Base-by-base conservation (phyloP, 73 alveolate species). In the Symbiodinium natans region DNA sequence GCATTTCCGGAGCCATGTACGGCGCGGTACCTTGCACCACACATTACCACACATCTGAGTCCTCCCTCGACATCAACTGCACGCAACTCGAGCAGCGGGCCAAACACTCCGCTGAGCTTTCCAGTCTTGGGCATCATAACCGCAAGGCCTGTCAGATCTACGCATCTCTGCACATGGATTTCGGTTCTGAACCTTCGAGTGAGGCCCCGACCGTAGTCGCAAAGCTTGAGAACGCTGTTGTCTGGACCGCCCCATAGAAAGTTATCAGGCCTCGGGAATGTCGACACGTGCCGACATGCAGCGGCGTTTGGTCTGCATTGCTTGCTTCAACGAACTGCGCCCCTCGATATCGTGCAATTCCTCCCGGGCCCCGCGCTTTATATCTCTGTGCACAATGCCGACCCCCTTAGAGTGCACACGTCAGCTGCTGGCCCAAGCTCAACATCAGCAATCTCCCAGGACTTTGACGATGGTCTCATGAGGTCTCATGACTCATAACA, bases 1-100 rank as follows among this genome's bases (percentile, higher is more conserved):
- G 77, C 99, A 99, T 99, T 95, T 99, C 99, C 38, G 99, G 99
- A 21, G 99, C 98, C 99, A 99, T 99, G 97, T 95, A 99, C 21
- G 99, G 99, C 1, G 99, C 99, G 27, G 99, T 99, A 10, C 99
- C 99, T 90, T 15, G 42, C 59, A 46, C 13, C 13, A 9, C 59
- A 46, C 6, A 6, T 13, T 9, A 46, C 59, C 59, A 46, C 59
- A 46, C 6, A 46, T 9, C 21, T 9, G 21, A 9, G 59, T 46
- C 59, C 59, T 46, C 59, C 59, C 59, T 46, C 59, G 13, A 46
- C 6, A 46, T 46, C 59, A 46, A 13, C 59, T 9, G 59, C 59
- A 9, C 59, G 59, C 59, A 46, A 46, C 13, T 6, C 13, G 59
- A 46, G 82, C 54, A 9, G 19, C 88, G 6, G 88, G 48, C 97